Conservation (phyloP, 164 flowering plant genomes). For the Akebia trifoliata region DNA sequence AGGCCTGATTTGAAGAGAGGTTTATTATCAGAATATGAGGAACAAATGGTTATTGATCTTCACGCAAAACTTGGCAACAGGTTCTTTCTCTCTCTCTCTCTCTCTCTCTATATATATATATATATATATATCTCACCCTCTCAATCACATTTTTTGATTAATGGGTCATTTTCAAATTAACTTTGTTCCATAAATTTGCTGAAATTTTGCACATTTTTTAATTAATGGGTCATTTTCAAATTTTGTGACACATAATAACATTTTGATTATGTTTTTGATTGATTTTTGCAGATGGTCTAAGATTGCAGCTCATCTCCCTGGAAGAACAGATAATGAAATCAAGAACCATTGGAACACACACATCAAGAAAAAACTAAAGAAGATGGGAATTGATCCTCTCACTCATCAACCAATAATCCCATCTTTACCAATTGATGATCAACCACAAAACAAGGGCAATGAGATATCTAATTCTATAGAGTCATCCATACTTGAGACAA, state of each 20-base stretch:
- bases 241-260: neutral
- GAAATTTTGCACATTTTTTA: neutral
- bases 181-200: neutral
- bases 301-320: constrained; percentile 70
- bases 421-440: constrained; percentile 17
- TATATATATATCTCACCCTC: too few species aligned
- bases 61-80: constrained; percentile 72
- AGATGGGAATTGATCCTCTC: constrained; percentile 73
- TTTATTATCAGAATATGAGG: constrained; percentile 55
- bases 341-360: constrained; percentile 81
- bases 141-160: neutral
- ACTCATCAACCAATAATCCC: constrained; percentile 56
- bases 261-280: neutral
- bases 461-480: constrained; percentile 17
- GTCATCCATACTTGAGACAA: constrained; percentile 12
- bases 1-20: constrained; percentile 77
- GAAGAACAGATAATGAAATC: constrained; percentile 77
- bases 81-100: constrained; percentile 15
- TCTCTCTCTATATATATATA: too few species aligned
- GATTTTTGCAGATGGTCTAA: constrained; percentile 59
- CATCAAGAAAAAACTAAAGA: constrained; percentile 65
- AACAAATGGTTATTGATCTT: constrained; percentile 64
- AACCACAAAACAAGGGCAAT: constrained; percentile 15
- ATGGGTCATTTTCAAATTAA: neutral
- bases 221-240: neutral